Base-by-base conservation (phyloP, 2,329 filamentous ascomycete genomes). In the Tolypocladium album region DNA sequence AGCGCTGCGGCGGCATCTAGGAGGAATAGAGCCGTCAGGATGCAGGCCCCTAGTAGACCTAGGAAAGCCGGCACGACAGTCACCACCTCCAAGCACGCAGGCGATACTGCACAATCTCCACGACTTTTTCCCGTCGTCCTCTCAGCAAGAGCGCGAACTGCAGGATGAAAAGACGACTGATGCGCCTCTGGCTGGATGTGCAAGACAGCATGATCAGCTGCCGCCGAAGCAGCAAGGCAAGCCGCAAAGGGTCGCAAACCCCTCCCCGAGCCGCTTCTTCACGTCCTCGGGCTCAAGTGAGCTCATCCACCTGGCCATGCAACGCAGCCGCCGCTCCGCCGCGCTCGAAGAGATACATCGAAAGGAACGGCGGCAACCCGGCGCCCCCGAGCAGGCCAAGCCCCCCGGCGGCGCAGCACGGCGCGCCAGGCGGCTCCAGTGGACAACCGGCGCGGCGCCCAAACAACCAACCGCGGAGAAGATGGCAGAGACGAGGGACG, bases 41-140 rank as follows among this genome's bases (percentile, higher is more conserved):
- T 8, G 2, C 3, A 20, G 20, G 4, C 50, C 9, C 5, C 17
- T 3, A 5, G 31, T 20, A 22, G 43, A 38, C 9, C 65, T 64
- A 12, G 61, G 61, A 1, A 61, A 61, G 3, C 63, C 59, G 4
- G 64, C 65, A 0, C 64, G 42, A 0, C 67, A 70, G 43, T 53
- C 60, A 2, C 72, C 72, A 3, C 74, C 73, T 1, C 64, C 70
- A 31, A 80, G 79, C 63, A 84, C 82, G 0, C 82, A 84, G 61
- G 72, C 76, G 11, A 82, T 84, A n/a, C 70, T 84, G 11, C 69
- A 75, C 47, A 74, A 82, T 61, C 65, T 80, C 9, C 80, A 83
- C 45, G 80, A 83, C 59, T 77, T 84, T 62, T 80, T 84, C 53
- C 81, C 81, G 0, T 80, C 77, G n/a, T 75, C 80, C 0, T 83